A percentile compares a stretch with the other conserved stretches of the same genome.
Evolutionary conservation across 768 basidiomycete species (phyloP).

Genomic region (Leccinum boreale): DNA sequence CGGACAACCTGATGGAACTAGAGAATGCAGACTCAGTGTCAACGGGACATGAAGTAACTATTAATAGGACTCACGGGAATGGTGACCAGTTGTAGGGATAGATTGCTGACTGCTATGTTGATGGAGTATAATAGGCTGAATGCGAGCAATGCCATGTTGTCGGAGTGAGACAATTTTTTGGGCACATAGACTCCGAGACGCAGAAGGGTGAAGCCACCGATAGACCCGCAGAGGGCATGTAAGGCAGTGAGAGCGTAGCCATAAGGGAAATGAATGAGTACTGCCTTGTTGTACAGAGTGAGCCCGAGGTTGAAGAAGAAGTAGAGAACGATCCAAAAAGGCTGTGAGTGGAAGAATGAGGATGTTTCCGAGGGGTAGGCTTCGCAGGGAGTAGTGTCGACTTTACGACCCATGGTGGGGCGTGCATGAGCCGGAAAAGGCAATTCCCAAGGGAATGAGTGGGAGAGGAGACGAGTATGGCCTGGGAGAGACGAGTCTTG

Average conservation of each 20-base stretch:
- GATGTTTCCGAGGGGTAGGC: constrained; percentile 9
- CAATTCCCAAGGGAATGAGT: constrained; percentile 20
- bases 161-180: constrained; percentile 45
- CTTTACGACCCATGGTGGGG: not conserved
- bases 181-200: constrained; percentile 57
- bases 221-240: constrained; percentile 81
- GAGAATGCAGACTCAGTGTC: not conserved
- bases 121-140: constrained; percentile 92
- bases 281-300: constrained; percentile 93
- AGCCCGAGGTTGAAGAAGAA: constrained; percentile 89
- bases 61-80: constrained; percentile 62
- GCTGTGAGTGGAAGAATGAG: constrained; percentile 28
- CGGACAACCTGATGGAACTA: constrained; percentile 98
- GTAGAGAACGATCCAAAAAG: constrained; percentile 75
- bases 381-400: not conserved
- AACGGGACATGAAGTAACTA: not conserved
- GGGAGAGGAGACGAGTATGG: constrained; percentile 1
- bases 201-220: constrained; percentile 72
- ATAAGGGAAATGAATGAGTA: constrained; percentile 90
- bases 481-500: not conserved
- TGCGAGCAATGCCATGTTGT: constrained; percentile 62
- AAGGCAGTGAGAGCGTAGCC: constrained; percentile 94
- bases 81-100: constrained; percentile 84
- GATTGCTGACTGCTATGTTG: constrained; percentile 94
- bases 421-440: constrained; percentile 12